phyloP scores from a whole-genome alignment of 2,329 filamentous ascomycete genomes.

The Albifimbria verrucaria region DNA sequence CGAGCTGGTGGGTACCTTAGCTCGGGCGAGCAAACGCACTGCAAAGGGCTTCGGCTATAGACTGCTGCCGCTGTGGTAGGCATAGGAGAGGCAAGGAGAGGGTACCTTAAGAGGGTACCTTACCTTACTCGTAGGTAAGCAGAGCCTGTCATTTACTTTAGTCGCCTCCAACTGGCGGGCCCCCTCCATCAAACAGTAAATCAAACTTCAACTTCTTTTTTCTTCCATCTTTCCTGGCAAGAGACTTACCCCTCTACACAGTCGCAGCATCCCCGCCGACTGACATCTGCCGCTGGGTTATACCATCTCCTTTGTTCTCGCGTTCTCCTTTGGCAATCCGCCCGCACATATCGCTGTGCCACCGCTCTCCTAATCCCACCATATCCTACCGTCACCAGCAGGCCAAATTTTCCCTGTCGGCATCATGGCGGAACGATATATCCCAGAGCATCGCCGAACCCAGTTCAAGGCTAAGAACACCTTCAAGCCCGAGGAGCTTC shows the following conservation, averaged over 20 bases:
- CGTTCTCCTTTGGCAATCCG: background rate
- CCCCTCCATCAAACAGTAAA: background rate
- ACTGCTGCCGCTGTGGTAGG: too few species aligned
- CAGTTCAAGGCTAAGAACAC: constrained; percentile 99
- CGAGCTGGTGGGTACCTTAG: background rate
- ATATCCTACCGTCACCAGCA: constrained; percentile 12
- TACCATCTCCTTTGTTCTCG: background rate
- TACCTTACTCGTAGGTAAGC: background rate
- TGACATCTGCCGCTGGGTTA: background rate
- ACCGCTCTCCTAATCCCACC: constrained; percentile 17
- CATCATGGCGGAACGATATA: constrained; percentile 97
- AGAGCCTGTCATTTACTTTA: background rate
- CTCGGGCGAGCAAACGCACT: background rate
- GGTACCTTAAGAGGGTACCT: background rate
- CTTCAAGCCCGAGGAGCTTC: constrained; percentile 98
- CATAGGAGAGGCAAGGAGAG: too few species aligned
- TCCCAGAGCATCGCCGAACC: constrained; percentile 97
- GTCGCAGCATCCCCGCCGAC: background rate
- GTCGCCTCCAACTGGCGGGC: background rate
- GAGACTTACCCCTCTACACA: background rate
- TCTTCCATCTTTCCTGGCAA: background rate
- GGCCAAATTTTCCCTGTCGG: constrained; percentile 19
- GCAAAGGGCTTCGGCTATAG: background rate
- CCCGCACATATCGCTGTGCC: constrained; percentile 6
- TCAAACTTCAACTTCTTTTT: background rate